These are phyloP conservation scores for Noccaea bulbosa DNA, from an alignment of 345 rosid genomes.

Conservation along the genomic window DNA sequence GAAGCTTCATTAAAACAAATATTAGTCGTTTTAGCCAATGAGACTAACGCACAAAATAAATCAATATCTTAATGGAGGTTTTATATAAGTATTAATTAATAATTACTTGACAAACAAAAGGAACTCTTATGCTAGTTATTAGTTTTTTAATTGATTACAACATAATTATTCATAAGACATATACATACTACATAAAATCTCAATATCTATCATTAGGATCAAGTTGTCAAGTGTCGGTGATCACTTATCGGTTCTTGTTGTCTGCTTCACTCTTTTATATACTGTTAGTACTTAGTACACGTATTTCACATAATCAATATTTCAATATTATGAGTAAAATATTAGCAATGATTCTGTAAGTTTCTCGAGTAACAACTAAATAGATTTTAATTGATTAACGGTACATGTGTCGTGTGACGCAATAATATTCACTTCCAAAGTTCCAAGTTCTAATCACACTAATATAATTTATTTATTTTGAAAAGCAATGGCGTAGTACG, in stretches of 20 bases:
- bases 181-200: conserved; percentile 33
- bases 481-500: conserved; percentile 22
- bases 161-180: conserved; percentile 35
- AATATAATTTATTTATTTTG: neutral
- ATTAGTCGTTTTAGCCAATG: conserved; percentile 30
- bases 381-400: neutral
- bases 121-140: conserved; percentile 3
- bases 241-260: conserved; percentile 25
- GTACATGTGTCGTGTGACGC: conserved; percentile 40
- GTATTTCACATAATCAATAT: neutral
- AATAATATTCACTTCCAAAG: conserved; percentile 32
- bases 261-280: conserved; percentile 32
- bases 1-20: conserved; percentile 39
- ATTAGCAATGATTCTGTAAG: conserved; percentile 38
- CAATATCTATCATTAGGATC: conserved; percentile 28
- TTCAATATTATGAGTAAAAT: conserved; percentile 23
- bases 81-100: conserved; percentile 23
- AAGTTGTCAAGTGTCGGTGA: conserved; percentile 41
- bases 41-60: conserved; percentile 27
- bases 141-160: conserved; percentile 33
- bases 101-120: neutral
- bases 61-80: conserved; percentile 36
- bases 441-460: conserved; percentile 38
- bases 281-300: conserved; percentile 20
- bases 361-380: conserved; percentile 34